Percentiles rank a stretch among this genome's conserved stretches.
These are phyloP conservation scores for Vigna angularis DNA, from an alignment of 306 rosid genomes.

Conservation along the genomic window DNA sequence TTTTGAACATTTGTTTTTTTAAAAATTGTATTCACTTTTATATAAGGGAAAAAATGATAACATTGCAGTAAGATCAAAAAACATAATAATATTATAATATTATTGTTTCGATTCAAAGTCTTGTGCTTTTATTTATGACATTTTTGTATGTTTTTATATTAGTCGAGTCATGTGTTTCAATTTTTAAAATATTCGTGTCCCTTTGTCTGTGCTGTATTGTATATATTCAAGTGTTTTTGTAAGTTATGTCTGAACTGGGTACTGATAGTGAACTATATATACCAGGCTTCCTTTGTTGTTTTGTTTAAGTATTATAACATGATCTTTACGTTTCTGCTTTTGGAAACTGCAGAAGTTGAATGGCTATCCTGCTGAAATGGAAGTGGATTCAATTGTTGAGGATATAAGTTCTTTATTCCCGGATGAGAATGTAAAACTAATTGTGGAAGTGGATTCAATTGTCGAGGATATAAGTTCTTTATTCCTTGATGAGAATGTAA, in stretches of 20 bases:
- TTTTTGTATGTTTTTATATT: too few relatives aligned
- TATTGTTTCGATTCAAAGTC: neutral
- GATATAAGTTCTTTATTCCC: constrained; percentile 37
- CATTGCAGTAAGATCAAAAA: neutral
- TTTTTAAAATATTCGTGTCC: neutral
- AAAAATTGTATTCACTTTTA: neutral
- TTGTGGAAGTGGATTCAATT: constrained; percentile 42
- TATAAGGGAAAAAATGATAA: neutral
- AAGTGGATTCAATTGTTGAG: constrained; percentile 47
- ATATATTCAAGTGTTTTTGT: neutral
- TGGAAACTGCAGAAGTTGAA: constrained; percentile 45
- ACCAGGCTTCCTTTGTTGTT: neutral
- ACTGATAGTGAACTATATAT: neutral
- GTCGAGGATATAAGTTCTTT: constrained; percentile 41
- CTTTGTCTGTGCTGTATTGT: neutral
- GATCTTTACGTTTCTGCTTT: neutral
- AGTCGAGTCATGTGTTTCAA: too few relatives aligned
- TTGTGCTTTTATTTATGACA: neutral
- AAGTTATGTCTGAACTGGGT: neutral
- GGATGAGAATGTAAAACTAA: constrained; percentile 43
- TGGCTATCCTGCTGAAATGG: constrained; percentile 43
- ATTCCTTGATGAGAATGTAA: constrained; percentile 43
- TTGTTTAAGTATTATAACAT: neutral
- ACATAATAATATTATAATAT: too few relatives aligned
- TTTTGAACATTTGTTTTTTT: neutral